phyloP scores from a whole-genome alignment of 2,329 filamentous ascomycete genomes.

The Setomelanomma holmii region DNA sequence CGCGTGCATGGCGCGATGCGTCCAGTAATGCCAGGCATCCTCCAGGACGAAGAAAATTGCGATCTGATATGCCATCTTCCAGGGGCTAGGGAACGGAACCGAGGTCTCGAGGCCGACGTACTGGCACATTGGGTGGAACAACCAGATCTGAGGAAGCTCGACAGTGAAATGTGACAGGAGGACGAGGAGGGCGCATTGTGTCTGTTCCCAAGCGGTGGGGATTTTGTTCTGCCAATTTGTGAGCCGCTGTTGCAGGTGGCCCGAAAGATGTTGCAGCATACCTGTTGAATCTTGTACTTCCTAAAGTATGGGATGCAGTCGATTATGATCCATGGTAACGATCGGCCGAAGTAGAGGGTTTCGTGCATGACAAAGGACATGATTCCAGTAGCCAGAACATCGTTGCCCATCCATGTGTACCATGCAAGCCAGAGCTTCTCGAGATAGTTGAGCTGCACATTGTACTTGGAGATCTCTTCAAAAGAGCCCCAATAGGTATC shows the following conservation, averaged over 20 bases:
- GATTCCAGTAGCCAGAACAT: slow-evolving; percentile 93
- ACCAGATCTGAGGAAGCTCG: slow-evolving; percentile 97
- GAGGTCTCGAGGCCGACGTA: slow-evolving; percentile 87
- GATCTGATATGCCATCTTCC: slow-evolving; percentile 91
- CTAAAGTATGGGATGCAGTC: slow-evolving; percentile 87
- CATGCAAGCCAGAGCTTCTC: slow-evolving; percentile 94
- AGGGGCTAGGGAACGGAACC: slow-evolving; percentile 85
- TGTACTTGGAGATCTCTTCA: slow-evolving; percentile 71
- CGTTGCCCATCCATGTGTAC: slow-evolving; percentile 99
- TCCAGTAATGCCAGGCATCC: slow-evolving; percentile 98
- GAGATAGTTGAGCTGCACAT: slow-evolving; percentile 83
- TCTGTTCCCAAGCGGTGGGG: slow-evolving; percentile 91
- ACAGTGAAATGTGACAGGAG: slow-evolving; percentile 96
- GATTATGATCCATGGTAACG: slow-evolving; percentile 90
- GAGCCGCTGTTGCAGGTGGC: slow-evolving; percentile 8
- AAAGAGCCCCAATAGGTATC: slow-evolving; percentile 72
- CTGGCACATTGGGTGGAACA: slow-evolving; percentile 96
- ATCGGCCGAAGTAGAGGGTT: slow-evolving; percentile 90
- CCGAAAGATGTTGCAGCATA: slow-evolving; percentile 52
- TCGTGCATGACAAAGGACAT: slow-evolving; percentile 98
- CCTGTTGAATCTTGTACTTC: slow-evolving; percentile 92
- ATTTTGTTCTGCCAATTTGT: slow-evolving; percentile 71
- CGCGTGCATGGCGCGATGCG: slow-evolving; percentile 91
- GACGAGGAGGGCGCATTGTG: slow-evolving; percentile 90
- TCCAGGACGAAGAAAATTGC: slow-evolving; percentile 94